Evolutionary conservation across 2,329 filamentous ascomycete species (phyloP).

Genomic region (Periconia digitata): DNA sequence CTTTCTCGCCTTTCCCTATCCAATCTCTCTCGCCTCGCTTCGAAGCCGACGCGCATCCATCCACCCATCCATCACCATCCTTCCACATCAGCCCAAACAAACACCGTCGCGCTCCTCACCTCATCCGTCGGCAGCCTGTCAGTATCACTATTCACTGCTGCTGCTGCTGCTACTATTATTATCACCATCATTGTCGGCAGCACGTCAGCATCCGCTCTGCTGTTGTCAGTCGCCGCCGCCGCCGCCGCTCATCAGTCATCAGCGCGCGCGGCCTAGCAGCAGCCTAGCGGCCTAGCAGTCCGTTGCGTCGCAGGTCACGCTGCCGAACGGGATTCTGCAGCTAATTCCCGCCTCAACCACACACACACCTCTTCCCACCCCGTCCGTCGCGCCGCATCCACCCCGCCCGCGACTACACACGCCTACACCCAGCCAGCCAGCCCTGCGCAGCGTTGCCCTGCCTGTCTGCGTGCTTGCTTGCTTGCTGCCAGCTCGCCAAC

Average conservation of each 20-base stretch:
- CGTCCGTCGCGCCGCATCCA: slow-evolving; percentile 11
- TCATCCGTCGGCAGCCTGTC: no score
- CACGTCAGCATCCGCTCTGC: neutral
- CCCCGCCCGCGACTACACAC: slow-evolving; percentile 6
- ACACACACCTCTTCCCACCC: slow-evolving; percentile 1
- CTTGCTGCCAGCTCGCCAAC: slow-evolving; percentile 11
- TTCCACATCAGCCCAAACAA: neutral
- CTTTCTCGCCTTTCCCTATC: neutral
- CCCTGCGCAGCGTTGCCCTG: slow-evolving; percentile 4
- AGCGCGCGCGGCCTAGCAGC: no score
- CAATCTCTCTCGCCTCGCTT: neutral
- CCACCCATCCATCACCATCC: no score
- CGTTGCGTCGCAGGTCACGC: neutral
- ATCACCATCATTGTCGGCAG: neutral
- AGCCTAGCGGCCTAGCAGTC: neutral
- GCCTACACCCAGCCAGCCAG: slow-evolving; percentile 7
- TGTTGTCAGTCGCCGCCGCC: neutral
- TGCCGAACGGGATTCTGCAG: neutral
- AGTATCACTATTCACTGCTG: no score
- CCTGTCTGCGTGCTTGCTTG: neutral
- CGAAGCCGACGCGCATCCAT: neutral
- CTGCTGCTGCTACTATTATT: neutral
- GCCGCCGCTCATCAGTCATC: neutral
- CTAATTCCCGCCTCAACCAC: neutral
- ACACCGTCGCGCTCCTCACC: neutral